A percentile compares a stretch with the other conserved stretches of the same genome.
Evolutionary conservation across 208 protist genomes (phyloP).

Genomic region (Entamoeba moshkovskii): DNA sequence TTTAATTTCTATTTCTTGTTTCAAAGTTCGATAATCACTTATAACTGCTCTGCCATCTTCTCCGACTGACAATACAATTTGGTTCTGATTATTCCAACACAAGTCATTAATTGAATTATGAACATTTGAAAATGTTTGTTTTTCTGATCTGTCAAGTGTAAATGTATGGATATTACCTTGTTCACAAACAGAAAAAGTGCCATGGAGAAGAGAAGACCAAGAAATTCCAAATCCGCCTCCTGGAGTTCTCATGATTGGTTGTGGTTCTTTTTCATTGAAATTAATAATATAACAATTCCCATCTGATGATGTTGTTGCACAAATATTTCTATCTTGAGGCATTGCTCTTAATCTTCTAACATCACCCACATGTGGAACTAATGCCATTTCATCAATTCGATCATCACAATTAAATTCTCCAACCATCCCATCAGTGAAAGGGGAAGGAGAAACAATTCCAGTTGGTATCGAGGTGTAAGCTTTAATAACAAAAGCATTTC

Average conservation of each 20-base stretch:
- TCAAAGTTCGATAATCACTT: background rate
- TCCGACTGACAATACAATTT: background rate
- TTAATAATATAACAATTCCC: background rate
- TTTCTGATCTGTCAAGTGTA: background rate
- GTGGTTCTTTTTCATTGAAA: background rate
- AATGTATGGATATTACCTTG: background rate
- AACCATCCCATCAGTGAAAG: background rate
- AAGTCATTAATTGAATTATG: background rate
- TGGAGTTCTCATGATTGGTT: background rate
- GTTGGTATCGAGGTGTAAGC: background rate
- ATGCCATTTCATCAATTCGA: background rate
- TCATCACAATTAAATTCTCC: background rate
- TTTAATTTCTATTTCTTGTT: background rate
- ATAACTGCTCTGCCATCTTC: background rate
- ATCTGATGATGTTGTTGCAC: background rate
- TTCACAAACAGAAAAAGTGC: background rate
- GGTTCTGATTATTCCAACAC: background rate
- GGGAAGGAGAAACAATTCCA: background rate
- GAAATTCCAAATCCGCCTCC: background rate
- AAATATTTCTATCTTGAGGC: background rate
- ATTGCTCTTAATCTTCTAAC: background rate
- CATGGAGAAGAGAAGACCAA: background rate
- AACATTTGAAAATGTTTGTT: background rate
- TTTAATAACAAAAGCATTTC: background rate
- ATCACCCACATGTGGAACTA: background rate